Conservation (phyloP, 106 monocot genomes). For the Iris macrosiphon region DNA sequence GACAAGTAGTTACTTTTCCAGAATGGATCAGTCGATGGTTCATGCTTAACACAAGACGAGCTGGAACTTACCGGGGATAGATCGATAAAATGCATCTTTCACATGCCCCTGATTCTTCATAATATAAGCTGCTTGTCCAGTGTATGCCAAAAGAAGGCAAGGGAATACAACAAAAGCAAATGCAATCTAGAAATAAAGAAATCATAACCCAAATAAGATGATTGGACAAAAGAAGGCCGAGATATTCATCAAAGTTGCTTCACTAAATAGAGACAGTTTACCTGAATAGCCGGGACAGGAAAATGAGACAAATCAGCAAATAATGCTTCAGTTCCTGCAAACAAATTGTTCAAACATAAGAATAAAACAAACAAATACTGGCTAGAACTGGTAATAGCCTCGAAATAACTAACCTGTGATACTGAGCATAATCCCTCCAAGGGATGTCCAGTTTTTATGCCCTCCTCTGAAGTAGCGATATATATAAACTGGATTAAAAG, state of each 20-base stretch:
- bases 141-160: slow-evolving; percentile 55
- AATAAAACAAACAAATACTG: background rate
- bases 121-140: slow-evolving; percentile 86
- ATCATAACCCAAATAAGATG: background rate
- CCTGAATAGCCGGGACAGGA: slow-evolving; percentile 26
- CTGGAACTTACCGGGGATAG: slow-evolving; percentile 58
- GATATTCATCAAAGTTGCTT: background rate
- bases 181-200: slow-evolving; percentile 35
- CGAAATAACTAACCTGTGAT: slow-evolving; percentile 50
- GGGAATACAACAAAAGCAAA: slow-evolving; percentile 65
- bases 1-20: too few species aligned
- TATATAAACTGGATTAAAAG: slow-evolving; percentile 77
- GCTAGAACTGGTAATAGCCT: background rate
- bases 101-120: slow-evolving; percentile 41
- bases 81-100: slow-evolving; percentile 57
- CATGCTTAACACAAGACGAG: background rate
- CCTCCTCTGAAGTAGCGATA: slow-evolving; percentile 55
- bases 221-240: background rate
- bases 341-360: background rate
- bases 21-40: too few species aligned
- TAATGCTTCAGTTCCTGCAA: slow-evolving; percentile 27
- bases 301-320: slow-evolving; percentile 33
- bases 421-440: slow-evolving; percentile 94
- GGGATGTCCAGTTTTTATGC: slow-evolving; percentile 53
- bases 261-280: background rate